A percentile compares a stretch with the other conserved stretches of the same genome.
phyloP scores from a whole-genome alignment of 345 rosid species.

The Citrus unshiu region DNA sequence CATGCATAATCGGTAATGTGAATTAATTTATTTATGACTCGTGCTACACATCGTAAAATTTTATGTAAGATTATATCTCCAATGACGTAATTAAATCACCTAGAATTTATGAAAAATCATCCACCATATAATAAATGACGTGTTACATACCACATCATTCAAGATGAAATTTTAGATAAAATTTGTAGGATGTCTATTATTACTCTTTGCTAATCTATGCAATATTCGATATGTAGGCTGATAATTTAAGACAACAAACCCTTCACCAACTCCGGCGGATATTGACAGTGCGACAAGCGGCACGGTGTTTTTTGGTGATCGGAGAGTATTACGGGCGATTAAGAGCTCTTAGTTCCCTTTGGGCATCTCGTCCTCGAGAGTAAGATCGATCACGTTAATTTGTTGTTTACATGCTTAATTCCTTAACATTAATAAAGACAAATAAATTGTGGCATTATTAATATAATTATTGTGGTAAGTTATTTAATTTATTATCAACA shows the following conservation, averaged over 20 bases:
- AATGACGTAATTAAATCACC: too few relatives aligned
- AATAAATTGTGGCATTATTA: too few relatives aligned
- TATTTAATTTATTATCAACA: conserved; percentile 4
- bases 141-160: too few relatives aligned
- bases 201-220: background rate
- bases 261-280: conserved; percentile 80
- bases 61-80: too few relatives aligned
- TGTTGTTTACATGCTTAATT: too few relatives aligned
- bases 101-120: too few relatives aligned
- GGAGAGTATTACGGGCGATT: conserved; percentile 85
- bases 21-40: background rate
- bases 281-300: conserved; percentile 81
- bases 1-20: background rate
- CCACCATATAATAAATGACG: too few relatives aligned
- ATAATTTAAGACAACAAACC: conserved; percentile 93
- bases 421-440: too few relatives aligned
- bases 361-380: conserved; percentile 95
- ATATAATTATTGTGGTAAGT: background rate
- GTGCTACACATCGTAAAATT: too few relatives aligned
- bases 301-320: conserved; percentile 82
- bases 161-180: too few relatives aligned
- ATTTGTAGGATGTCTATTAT: too few relatives aligned
- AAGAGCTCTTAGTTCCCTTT: conserved; percentile 83
- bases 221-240: conserved; percentile 47
- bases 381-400: conserved; percentile 25